Evolutionary conservation across 176 grass and related monocot genomes (phyloP).

Genomic region (Oryza glaberrima): DNA sequence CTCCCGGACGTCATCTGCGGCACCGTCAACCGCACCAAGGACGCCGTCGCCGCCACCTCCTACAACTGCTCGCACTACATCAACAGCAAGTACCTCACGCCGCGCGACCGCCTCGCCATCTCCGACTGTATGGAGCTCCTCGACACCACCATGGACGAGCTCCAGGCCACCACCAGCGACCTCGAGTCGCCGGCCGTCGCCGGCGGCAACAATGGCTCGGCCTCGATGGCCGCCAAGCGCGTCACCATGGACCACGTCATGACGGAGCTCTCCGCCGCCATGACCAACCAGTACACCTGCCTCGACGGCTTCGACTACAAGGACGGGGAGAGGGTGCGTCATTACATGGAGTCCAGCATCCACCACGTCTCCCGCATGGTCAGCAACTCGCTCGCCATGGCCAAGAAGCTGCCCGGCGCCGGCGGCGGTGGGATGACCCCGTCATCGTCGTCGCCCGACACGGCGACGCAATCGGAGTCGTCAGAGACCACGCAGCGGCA

Average conservation of each 20-base stretch:
- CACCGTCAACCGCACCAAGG: conserved; percentile 53
- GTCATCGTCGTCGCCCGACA: neutral
- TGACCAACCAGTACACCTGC: conserved; percentile 90
- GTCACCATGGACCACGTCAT: conserved; percentile 47
- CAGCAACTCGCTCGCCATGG: conserved; percentile 91
- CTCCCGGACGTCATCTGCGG: conserved; percentile 63
- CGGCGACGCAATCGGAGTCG: neutral
- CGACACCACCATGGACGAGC: conserved; percentile 65
- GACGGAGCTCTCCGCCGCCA: conserved; percentile 78
- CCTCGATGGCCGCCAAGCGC: neutral
- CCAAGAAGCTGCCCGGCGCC: conserved; percentile 59
- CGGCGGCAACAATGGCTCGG: neutral
- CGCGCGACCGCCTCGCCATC: conserved; percentile 53
- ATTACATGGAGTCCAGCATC: conserved; percentile 49
- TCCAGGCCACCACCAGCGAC: conserved; percentile 42
- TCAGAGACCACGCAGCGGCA: conserved; percentile 10
- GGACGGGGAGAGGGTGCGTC: conserved; percentile 37
- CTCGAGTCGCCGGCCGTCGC: conserved; percentile 8
- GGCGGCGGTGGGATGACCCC: neutral
- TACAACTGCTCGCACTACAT: conserved; percentile 68
- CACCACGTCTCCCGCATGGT: conserved; percentile 61
- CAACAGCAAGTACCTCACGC: conserved; percentile 10
- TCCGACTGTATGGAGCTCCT: conserved; percentile 74
- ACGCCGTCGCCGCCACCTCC: conserved; percentile 38
- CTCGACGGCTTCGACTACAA: conserved; percentile 71